phyloP scores from a whole-genome alignment of 495 filamentous ascomycete species.

The Tuber microsphaerosporum region DNA sequence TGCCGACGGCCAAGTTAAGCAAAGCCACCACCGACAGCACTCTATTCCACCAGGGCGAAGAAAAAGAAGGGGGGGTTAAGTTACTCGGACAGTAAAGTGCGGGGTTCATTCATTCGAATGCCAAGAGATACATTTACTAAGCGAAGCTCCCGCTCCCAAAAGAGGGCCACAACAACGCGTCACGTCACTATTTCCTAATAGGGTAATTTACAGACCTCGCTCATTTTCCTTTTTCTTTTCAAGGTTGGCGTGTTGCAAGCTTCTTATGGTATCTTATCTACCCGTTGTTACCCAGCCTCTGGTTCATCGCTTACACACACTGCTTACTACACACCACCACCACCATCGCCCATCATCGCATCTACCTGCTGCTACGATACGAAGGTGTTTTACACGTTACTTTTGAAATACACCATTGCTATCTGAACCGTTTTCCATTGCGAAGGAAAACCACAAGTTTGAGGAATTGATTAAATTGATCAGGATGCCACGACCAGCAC shows the following conservation, averaged over 20 bases:
- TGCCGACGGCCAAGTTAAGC: background rate
- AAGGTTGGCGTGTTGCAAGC: background rate
- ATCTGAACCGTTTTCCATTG: background rate
- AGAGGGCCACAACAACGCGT: conserved; percentile 32
- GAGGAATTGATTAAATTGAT: background rate
- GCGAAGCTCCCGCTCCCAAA: background rate
- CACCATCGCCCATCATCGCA: background rate
- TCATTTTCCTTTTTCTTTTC: conserved; percentile 8
- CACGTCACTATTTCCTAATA: conserved; percentile 26
- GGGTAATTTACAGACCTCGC: background rate
- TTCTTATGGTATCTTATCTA: background rate
- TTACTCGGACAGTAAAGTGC: background rate
- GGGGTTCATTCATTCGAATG: background rate
- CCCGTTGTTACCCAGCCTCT: conserved; percentile 7
- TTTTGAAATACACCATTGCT: background rate
- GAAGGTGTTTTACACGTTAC: background rate
- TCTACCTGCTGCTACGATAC: background rate
- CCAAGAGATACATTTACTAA: background rate
- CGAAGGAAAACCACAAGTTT: background rate
- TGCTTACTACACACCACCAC: conserved; percentile 18
- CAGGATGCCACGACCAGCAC: background rate
- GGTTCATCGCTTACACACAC: conserved; percentile 11
- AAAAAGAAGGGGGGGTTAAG: background rate
- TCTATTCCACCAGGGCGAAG: background rate
- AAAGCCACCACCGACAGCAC: background rate